phyloP scores from a whole-genome alignment of 352 stramenopile genomes.

The Globisporangium sylvaticum region DNA sequence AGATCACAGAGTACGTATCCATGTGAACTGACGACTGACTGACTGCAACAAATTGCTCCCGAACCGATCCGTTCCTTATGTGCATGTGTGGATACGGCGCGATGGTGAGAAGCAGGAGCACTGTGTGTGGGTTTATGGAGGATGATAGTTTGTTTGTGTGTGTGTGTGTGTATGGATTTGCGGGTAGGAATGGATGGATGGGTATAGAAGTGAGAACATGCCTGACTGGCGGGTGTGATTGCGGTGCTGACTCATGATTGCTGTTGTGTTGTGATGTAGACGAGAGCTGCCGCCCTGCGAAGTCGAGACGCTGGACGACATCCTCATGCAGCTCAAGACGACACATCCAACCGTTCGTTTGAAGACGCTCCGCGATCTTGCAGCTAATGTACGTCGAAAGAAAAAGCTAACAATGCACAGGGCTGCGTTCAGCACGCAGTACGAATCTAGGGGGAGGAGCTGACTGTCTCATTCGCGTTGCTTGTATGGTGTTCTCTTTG shows the following conservation, averaged over 20 bases:
- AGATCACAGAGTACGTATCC: slow-evolving; percentile 46
- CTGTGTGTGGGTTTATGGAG: neutral
- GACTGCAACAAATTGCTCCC: neutral
- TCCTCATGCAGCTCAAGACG: slow-evolving; percentile 59
- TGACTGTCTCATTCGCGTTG: neutral
- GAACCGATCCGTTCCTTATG: neutral
- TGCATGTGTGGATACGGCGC: neutral
- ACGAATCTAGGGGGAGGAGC: neutral
- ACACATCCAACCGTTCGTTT: slow-evolving; percentile 49
- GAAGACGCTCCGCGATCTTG: slow-evolving; percentile 45
- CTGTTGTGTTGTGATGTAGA: slow-evolving; percentile 21
- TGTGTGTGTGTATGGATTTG: neutral
- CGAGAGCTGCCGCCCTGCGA: slow-evolving; percentile 61
- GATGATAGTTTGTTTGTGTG: neutral
- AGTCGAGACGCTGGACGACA: slow-evolving; percentile 59
- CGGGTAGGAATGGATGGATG: neutral
- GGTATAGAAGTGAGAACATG: neutral
- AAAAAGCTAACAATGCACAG: neutral
- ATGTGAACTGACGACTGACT: neutral
- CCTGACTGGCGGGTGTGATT: neutral
- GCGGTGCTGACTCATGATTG: slow-evolving; percentile 3
- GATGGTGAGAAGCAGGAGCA: neutral
- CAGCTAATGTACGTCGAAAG: slow-evolving; percentile 30
- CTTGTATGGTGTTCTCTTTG: slow-evolving; percentile 6
- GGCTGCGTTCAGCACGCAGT: neutral